phyloP scores from a whole-genome alignment of 2,329 filamentous ascomycete species.

The Bipolaris oryzae region DNA sequence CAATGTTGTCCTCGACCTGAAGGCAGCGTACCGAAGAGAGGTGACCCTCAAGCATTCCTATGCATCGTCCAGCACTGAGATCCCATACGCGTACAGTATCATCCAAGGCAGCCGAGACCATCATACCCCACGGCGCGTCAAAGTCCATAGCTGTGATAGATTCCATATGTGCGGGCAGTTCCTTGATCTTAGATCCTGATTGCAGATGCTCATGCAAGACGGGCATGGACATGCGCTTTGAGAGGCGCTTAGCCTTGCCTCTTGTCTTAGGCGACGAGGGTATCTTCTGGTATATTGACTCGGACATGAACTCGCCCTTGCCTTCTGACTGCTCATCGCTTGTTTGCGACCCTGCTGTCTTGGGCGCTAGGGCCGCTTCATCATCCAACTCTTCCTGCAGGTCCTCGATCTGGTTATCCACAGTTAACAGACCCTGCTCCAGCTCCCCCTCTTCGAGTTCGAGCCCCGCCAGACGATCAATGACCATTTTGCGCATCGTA shows the following conservation, averaged over 20 bases:
- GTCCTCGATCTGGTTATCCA: constrained; percentile 68
- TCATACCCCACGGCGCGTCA: constrained; percentile 93
- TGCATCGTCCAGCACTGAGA: constrained; percentile 88
- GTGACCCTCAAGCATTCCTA: constrained; percentile 90
- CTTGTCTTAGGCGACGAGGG: constrained; percentile 60
- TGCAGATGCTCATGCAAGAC: constrained; percentile 95
- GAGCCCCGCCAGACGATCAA: constrained; percentile 82
- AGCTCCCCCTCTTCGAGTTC: constrained; percentile 90
- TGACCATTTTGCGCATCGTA: constrained; percentile 88
- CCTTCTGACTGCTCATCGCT: constrained; percentile 63
- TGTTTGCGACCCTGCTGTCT: constrained; percentile 45
- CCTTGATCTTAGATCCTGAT: constrained; percentile 83
- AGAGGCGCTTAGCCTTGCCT: constrained; percentile 59
- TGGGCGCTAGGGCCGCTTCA: constrained; percentile 53
- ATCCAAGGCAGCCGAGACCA: constrained; percentile 90
- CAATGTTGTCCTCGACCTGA: constrained; percentile 93
- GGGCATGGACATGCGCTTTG: constrained; percentile 83
- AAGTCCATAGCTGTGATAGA: constrained; percentile 91
- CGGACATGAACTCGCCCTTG: constrained; percentile 81
- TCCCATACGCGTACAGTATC: constrained; percentile 97
- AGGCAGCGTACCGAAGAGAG: constrained; percentile 90
- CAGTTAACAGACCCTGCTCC: constrained; percentile 76
- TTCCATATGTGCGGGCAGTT: constrained; percentile 87
- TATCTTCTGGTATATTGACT: constrained; percentile 94
- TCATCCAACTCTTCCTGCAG: constrained; percentile 64